Base-by-base conservation (phyloP, 2,329 filamentous ascomycete species). In the Phialophora macrospora region DNA sequence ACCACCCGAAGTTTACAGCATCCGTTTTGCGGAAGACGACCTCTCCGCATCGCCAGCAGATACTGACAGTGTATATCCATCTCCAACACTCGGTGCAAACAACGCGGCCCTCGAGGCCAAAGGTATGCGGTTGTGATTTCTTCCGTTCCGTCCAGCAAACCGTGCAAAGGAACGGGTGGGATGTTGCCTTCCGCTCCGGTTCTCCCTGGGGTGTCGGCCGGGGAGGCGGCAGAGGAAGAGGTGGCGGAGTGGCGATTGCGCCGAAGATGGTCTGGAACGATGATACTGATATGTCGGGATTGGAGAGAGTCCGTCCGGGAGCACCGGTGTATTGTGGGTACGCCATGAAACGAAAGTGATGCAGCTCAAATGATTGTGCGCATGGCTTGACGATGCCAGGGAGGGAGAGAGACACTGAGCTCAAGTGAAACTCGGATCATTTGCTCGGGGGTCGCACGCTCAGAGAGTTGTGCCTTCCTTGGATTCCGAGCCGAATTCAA, bases 41-140 rank as follows among this genome's bases (percentile, higher is more conserved):
- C 34, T 71, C 66, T 22, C 73, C 71, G 60, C 73, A 75, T 6
- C 60, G 52, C 73, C 73, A 75, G 67, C 73, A 75, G 12, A 75
- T 63, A 38, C 66, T 70, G 30, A 73, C 63, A 38, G 59, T 62
- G 41, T 70, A 62, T 3, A 72, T 69, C 65, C 69, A 69, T 64
- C 54, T 60, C 68, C 68, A 74, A 44, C 73, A 74, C 2, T 67
- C 51, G 5, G 49, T 8, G 58, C 73, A 74, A 38, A 74, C 71
- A 22, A 65, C 64, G 44, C 71, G 70, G 28, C 63, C 60, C 24
- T 68, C 56, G 7, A 61, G 56, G 3, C 69, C 70, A 48, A 71
- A 64, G 2, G 55, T 62, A 48, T 68, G 64, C 4, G 61, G 66
- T 5, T 68, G 68, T 6, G 63, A 57, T 3, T 64, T 11, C 11